Conservation (phyloP, 257 asterid species). For the Solanum lycopersicoides region DNA sequence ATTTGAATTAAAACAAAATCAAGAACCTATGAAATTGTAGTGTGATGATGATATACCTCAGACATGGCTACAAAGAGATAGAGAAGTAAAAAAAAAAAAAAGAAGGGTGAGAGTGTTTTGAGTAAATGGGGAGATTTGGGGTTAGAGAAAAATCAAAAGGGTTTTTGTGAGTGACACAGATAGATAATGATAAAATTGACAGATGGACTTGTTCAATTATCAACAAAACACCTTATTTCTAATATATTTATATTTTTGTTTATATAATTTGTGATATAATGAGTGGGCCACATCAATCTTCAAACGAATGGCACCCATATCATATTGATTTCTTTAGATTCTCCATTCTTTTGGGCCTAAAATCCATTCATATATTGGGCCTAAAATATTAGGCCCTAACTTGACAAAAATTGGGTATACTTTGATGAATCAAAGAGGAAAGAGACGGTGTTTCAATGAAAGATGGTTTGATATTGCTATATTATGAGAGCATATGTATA, state of each 20-base stretch:
- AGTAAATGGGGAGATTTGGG: constrained; percentile 2
- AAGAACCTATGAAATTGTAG: neutral
- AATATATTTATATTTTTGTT: neutral
- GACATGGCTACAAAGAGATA: constrained; percentile 22
- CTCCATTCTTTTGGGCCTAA: neutral
- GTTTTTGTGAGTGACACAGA: neutral
- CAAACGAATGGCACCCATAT: constrained; percentile 30
- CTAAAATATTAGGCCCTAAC: neutral
- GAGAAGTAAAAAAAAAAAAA: neutral
- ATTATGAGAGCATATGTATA: no score
- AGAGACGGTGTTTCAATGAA: neutral
- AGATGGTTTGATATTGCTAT: no score
- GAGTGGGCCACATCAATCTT: constrained; percentile 39
- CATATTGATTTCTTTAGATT: constrained; percentile 8
- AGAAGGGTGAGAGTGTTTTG: neutral
- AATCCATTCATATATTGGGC: neutral
- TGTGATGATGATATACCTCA: constrained; percentile 11
- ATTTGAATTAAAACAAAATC: neutral
- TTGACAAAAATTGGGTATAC: neutral
- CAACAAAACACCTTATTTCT: neutral
- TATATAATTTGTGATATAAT: neutral
- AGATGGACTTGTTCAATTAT: neutral
- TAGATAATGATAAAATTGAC: neutral
- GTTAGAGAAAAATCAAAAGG: neutral
- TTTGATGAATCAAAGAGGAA: no score